These are phyloP conservation scores for Candida silvatica DNA, from an alignment of 805 yeast genomes.

Conservation along the genomic window DNA sequence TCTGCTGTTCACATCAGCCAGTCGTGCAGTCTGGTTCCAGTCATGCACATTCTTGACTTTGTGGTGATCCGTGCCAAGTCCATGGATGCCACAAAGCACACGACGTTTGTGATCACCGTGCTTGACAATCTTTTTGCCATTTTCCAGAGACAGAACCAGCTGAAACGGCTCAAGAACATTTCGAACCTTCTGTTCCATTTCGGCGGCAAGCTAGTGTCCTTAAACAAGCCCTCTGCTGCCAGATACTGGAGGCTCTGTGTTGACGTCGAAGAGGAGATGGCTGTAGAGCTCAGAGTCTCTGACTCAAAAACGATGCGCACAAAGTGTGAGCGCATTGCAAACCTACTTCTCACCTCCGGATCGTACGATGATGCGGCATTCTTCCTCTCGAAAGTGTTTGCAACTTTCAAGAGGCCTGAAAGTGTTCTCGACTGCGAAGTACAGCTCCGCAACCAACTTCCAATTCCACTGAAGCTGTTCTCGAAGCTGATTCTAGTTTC, in stretches of 20 bases:
- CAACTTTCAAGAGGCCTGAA: slow-evolving; percentile 5
- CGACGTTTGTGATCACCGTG: slow-evolving; percentile 4
- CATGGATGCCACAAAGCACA: slow-evolving; percentile 4
- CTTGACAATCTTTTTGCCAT: slow-evolving; percentile 11
- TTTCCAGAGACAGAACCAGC: slow-evolving; percentile 15
- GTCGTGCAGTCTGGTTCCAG: slow-evolving; percentile 1
- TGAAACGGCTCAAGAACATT: slow-evolving; percentile 35
- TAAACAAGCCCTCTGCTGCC: slow-evolving; percentile 7
- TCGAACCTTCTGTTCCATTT: slow-evolving; percentile 36
- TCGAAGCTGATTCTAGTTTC: slow-evolving; percentile 9
- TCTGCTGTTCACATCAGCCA: neutral
- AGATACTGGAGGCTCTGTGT: slow-evolving; percentile 21
- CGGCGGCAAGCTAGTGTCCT: slow-evolving; percentile 21
- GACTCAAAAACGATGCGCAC: too few relatives aligned
- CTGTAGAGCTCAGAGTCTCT: slow-evolving; percentile 4
- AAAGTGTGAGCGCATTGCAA: slow-evolving; percentile 30
- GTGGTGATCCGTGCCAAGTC: slow-evolving; percentile 13
- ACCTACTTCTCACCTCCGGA: slow-evolving; percentile 16
- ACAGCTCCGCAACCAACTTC: slow-evolving; percentile 5
- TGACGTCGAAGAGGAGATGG: slow-evolving; percentile 23
- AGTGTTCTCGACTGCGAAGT: slow-evolving; percentile 6
- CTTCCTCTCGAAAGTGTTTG: slow-evolving; percentile 13
- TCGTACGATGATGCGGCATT: slow-evolving; percentile 9
- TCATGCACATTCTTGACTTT: slow-evolving; percentile 12
- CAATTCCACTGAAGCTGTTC: slow-evolving; percentile 11